A percentile compares a stretch with the other conserved stretches of the same genome.
Evolutionary conservation across 2,329 filamentous ascomycete species (phyloP).

Genomic region (Xylaria multiplex): DNA sequence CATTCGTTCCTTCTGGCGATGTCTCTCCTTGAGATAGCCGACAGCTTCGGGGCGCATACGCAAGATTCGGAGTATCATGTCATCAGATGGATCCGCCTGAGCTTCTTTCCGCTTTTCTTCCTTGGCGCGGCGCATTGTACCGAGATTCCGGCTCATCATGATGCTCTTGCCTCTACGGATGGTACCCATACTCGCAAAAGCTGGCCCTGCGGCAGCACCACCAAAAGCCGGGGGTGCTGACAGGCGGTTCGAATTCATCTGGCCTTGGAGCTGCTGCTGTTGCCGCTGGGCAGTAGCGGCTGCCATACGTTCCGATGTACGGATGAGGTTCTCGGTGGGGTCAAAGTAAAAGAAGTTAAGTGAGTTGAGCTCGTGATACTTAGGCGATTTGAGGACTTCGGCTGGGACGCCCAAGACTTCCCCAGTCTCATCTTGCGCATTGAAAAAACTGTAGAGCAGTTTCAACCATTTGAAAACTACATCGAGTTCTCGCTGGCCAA

Average conservation of each 20-base stretch:
- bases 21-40: constrained; percentile 87
- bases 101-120: constrained; percentile 95
- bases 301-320: constrained; percentile 96
- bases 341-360: constrained; percentile 99
- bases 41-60: constrained; percentile 93
- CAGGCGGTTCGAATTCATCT: constrained; percentile 68
- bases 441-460: constrained; percentile 92
- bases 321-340: constrained; percentile 86
- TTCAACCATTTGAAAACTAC: constrained; percentile 95
- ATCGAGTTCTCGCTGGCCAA: constrained; percentile 89
- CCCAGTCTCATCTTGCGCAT: constrained; percentile 85
- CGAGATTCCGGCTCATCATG: constrained; percentile 92
- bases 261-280: constrained; percentile 72
- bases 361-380: constrained; percentile 96
- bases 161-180: constrained; percentile 79
- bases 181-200: constrained; percentile 74
- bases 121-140: constrained; percentile 95
- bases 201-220: constrained; percentile 57
- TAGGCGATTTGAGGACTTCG: constrained; percentile 93
- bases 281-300: constrained; percentile 80
- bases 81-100: constrained; percentile 95
- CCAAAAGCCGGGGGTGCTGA: constrained; percentile 67
- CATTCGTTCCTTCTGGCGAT: constrained; percentile 92
- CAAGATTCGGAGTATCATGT: constrained; percentile 96
- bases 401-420: constrained; percentile 88